Evolutionary conservation across 495 filamentous ascomycete genomes (phyloP), one percentile per base, ranked within the genome.

Genomic region (Tuber magnatum): DNA sequence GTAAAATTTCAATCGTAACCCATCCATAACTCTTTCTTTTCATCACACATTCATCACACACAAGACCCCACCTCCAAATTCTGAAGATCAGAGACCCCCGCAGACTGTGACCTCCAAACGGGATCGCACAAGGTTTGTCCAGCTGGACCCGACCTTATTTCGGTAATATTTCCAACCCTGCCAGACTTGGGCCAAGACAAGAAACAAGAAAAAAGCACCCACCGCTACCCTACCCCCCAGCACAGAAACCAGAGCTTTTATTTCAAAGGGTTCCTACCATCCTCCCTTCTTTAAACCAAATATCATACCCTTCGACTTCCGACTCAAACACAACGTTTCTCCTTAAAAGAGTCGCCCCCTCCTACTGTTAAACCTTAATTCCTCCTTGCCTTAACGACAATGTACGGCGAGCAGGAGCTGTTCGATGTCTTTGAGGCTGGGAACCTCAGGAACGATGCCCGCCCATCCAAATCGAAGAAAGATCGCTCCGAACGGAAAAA

Each of bases 381-480:
- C 56, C 28, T 35, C 32, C 56, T 65, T 65, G 56, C 56, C 56
- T 73, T 71, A 38, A 35, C 68, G 69, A 75, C 46, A 68, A 82
- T 82, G 81, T 82, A 80, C 65, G 78, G 74, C 42, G 79, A 82
- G 43, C 91, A 94, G 82, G 92, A 94, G 73, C 87, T 95, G 43
- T 97, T 95, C 80, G 89, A 92, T 76, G 93, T 94, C 73, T 94
- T 97, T 82, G 90, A 94, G 69, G 88, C 92, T 80, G 85, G 87
- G 73, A 79, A 81, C 85, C 90, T 86, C 88, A 76, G 84, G 84
- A 73, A 80, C 81, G 73, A 86, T 83, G 35, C 78, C 70, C 80
- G 74, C 77, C 82, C 43, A 83, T 83, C 75, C 76, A 35, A 68
- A 72, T 70, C 75, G 65, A 81, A 84, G 81, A 85, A 84, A 77